Conservation (phyloP, 169 alveolate genomes). For the Haemoproteus tartakovskyi region DNA sequence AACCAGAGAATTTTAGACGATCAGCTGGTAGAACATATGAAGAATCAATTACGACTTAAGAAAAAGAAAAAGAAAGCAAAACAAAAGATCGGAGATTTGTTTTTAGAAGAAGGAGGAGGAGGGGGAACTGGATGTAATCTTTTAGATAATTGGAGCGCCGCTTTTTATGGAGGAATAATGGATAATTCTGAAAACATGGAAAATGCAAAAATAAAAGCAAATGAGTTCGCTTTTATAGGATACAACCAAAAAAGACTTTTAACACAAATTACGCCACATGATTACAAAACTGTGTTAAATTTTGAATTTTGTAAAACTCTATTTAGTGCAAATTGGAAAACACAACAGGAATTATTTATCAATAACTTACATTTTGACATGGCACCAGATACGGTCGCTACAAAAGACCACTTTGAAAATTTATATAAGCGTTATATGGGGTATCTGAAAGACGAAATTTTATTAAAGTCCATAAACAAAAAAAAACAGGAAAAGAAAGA, state of each 20-base stretch:
- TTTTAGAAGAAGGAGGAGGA: conserved; percentile 46
- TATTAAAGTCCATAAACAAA: conserved; percentile 3
- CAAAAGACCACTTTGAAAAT: conserved; percentile 17
- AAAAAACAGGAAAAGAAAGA: conserved; percentile 1
- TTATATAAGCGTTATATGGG: conserved; percentile 49
- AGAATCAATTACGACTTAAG: conserved; percentile 32
- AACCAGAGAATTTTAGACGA: conserved; percentile 44
- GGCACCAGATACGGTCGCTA: conserved; percentile 55
- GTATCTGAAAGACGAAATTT: conserved; percentile 1
- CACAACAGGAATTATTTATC: conserved; percentile 26
- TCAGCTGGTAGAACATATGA: conserved; percentile 48
- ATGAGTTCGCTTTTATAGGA: conserved; percentile 56
- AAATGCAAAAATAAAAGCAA: conserved; percentile 30
- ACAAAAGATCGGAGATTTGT: conserved; percentile 24
- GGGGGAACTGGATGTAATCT: too few relatives aligned
- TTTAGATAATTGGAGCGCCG: too few relatives aligned
- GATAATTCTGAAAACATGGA: too few relatives aligned
- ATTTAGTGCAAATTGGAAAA: conserved; percentile 49
- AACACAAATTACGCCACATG: conserved; percentile 60
- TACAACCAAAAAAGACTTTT: conserved; percentile 48
- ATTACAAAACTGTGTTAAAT: conserved; percentile 21
- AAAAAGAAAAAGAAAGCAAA: conserved; percentile 32
- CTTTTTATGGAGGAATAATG: too few relatives aligned
- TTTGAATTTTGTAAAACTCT: conserved; percentile 23
- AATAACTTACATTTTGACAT: conserved; percentile 40